Conservation (phyloP, 495 filamentous ascomycete genomes). For the Tuber magnatum region DNA sequence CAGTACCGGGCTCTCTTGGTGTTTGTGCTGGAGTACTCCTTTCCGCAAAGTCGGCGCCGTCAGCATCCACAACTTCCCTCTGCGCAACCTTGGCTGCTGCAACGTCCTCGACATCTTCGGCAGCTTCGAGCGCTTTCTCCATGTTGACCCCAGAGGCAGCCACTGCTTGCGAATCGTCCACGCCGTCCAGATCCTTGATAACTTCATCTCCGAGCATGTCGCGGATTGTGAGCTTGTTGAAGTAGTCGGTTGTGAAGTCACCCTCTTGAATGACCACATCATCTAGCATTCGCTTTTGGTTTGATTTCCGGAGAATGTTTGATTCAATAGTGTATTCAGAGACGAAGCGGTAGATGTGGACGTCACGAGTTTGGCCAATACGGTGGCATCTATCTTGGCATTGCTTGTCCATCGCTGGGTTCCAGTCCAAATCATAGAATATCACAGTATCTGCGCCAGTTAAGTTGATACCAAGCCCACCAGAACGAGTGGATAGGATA, state of each 20-base stretch:
- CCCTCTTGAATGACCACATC: conserved; percentile 98
- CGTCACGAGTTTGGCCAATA: conserved; percentile 95
- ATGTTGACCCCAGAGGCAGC: conserved; percentile 67
- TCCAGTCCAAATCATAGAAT: conserved; percentile 99
- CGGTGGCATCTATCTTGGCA: conserved; percentile 97
- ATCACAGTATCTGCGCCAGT: conserved; percentile 98
- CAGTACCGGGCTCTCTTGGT: conserved; percentile 40
- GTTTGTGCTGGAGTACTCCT: conserved; percentile 48
- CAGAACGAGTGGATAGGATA: conserved; percentile 90
- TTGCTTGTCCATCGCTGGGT: conserved; percentile 99
- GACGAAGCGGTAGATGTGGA: conserved; percentile 96
- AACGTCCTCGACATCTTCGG: conserved; percentile 88
- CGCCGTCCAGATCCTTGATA: conserved; percentile 48
- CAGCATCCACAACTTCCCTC: conserved; percentile 75
- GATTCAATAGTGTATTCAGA: conserved; percentile 97
- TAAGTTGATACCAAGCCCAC: conserved; percentile 91
- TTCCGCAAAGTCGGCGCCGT: conserved; percentile 89
- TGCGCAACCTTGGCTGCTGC: conserved; percentile 78
- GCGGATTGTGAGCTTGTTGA: conserved; percentile 68
- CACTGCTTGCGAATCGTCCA: conserved; percentile 52
- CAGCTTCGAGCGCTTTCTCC: conserved; percentile 77
- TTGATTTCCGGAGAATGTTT: conserved; percentile 92
- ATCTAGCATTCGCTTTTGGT: conserved; percentile 95
- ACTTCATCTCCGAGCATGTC: conserved; percentile 51
- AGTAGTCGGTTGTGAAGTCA: conserved; percentile 96